A percentile compares a stretch with the other conserved stretches of the same genome.
Conservation (phyloP, 495 filamentous ascomycete genomes). For the Aspergillus ostianus region DNA sequence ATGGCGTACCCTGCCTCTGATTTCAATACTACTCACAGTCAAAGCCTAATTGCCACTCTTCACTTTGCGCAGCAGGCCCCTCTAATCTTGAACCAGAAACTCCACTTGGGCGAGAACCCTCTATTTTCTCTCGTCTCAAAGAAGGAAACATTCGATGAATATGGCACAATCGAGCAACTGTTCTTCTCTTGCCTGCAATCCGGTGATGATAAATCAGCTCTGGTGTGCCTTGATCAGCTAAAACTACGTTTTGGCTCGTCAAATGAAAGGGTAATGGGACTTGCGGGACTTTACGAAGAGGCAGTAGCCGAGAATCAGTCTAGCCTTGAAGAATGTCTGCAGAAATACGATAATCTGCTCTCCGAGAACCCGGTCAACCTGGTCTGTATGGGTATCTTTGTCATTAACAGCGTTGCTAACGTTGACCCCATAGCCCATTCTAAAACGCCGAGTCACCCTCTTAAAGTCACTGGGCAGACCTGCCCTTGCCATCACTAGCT, state of each 20-base stretch:
- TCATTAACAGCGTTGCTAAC: slow-evolving; percentile 11
- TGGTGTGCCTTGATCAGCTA: slow-evolving; percentile 68
- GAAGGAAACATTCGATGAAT: slow-evolving; percentile 73
- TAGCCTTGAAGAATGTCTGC: slow-evolving; percentile 64
- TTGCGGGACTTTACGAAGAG: slow-evolving; percentile 82
- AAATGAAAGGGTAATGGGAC: slow-evolving; percentile 80
- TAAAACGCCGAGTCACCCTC: slow-evolving; percentile 82
- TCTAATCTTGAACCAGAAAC: slow-evolving; percentile 54
- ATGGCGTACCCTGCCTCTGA: slow-evolving; percentile 21
- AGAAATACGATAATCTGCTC: slow-evolving; percentile 74
- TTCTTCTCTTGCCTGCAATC: slow-evolving; percentile 81
- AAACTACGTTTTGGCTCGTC: slow-evolving; percentile 73
- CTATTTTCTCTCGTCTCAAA: slow-evolving; percentile 52
- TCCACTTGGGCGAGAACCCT: slow-evolving; percentile 47
- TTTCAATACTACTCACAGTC: slow-evolving; percentile 24
- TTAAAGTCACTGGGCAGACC: slow-evolving; percentile 66
- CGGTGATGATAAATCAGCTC: slow-evolving; percentile 76
- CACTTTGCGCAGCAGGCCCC: slow-evolving; percentile 78
- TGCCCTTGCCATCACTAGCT: slow-evolving; percentile 68
- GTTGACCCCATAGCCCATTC: slow-evolving; percentile 59
- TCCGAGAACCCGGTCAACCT: slow-evolving; percentile 76
- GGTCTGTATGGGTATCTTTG: slow-evolving; percentile 45
- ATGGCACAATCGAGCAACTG: slow-evolving; percentile 81
- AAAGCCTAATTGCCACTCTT: slow-evolving; percentile 54
- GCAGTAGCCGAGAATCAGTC: slow-evolving; percentile 65